Evolutionary conservation across 768 basidiomycete genomes (phyloP).

Genomic region (Coprinellus micaceus): DNA sequence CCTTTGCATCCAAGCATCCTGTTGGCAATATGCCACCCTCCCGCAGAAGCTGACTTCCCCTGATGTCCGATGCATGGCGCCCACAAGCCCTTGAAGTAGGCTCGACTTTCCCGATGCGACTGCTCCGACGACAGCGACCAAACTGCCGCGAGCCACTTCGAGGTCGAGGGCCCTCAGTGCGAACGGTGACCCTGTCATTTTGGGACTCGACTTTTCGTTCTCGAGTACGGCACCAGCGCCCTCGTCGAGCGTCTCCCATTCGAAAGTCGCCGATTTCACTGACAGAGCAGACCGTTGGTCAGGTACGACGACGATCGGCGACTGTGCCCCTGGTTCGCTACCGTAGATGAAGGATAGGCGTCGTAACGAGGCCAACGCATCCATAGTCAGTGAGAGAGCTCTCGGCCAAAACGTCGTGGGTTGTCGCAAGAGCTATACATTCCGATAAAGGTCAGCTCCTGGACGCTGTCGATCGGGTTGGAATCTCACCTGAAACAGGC

Average conservation of each 20-base stretch:
- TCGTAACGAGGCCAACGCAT: slow-evolving; percentile 60
- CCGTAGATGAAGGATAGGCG: slow-evolving; percentile 49
- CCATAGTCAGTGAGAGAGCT: slow-evolving; percentile 56
- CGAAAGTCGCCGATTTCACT: slow-evolving; percentile 53
- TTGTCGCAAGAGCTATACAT: slow-evolving; percentile 54
- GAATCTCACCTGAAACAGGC: slow-evolving; percentile 47
- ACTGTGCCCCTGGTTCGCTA: slow-evolving; percentile 44
- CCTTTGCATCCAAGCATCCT: slow-evolving; percentile 76
- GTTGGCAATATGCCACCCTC: slow-evolving; percentile 63
- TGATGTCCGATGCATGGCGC: slow-evolving; percentile 57
- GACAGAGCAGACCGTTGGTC: slow-evolving; percentile 45
- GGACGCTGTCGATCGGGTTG: no score
- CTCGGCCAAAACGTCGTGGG: slow-evolving; percentile 66
- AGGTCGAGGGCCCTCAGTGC: slow-evolving; percentile 47
- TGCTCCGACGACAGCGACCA: slow-evolving; percentile 62
- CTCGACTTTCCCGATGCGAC: slow-evolving; percentile 72
- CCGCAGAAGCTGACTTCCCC: slow-evolving; percentile 61
- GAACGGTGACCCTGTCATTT: slow-evolving; percentile 37
- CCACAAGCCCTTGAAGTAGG: slow-evolving; percentile 58
- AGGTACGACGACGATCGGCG: slow-evolving; percentile 41
- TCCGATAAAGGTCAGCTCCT: slow-evolving; percentile 3
- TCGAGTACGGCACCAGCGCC: not conserved
- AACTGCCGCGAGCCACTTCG: slow-evolving; percentile 48
- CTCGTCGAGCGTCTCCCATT: slow-evolving; percentile 46
- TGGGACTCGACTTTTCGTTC: not conserved